Evolutionary conservation across 1,139 yeast genomes (phyloP).

Genomic region (Kodamaea suecica): DNA sequence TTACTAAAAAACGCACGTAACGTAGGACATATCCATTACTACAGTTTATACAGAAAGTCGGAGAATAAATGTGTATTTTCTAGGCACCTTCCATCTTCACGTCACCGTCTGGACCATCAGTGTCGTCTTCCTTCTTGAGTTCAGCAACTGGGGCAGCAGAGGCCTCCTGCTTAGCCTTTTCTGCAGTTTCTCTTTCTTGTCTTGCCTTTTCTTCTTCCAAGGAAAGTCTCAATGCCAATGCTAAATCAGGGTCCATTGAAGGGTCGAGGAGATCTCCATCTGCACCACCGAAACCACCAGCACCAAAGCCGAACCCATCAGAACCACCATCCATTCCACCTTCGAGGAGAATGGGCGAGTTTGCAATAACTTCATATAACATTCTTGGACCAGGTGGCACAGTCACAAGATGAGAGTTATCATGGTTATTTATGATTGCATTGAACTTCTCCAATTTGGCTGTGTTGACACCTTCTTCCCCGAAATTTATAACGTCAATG

Average conservation of each 20-base stretch:
- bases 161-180: conserved; percentile 32
- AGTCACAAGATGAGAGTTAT: conserved; percentile 80
- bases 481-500: conserved; percentile 86
- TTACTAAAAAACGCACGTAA: too few relatives aligned
- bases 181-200: conserved; percentile 59
- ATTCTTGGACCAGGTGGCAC: conserved; percentile 86
- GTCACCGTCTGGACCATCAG: conserved; percentile 16
- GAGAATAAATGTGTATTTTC: conserved; percentile 3
- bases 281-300: conserved; percentile 47
- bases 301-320: conserved; percentile 34
- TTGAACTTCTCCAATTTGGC: conserved; percentile 78
- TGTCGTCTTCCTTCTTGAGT: conserved; percentile 26
- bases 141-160: conserved; percentile 23
- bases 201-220: conserved; percentile 79
- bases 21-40: too few relatives aligned
- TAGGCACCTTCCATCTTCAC: conserved; percentile 9
- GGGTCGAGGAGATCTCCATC: conserved; percentile 76
- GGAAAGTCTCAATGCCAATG: conserved; percentile 84
- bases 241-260: conserved; percentile 94
- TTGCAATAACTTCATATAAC: conserved; percentile 68
- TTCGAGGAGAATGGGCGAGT: conserved; percentile 66
- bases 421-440: conserved; percentile 71
- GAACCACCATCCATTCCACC: conserved; percentile 45
- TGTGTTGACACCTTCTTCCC: conserved; percentile 79
- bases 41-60: too few relatives aligned